phyloP scores from a whole-genome alignment of 2,329 filamentous ascomycete species.

The Trichocomaceae sp. region DNA sequence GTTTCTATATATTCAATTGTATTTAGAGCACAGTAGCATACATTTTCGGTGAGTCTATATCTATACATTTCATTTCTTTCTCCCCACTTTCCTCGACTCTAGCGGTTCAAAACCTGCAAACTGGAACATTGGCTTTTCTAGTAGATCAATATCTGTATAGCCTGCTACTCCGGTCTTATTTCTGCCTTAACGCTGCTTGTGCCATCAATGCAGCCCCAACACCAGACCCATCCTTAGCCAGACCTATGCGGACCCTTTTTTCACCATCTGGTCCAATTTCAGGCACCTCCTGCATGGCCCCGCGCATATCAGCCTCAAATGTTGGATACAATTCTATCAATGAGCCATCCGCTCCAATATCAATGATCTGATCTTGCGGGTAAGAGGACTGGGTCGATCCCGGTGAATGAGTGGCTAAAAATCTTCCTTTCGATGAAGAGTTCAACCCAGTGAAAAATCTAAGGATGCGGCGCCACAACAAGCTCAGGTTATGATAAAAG shows the following conservation, averaged over 20 bases:
- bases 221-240: constrained; percentile 21
- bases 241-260: constrained; percentile 16
- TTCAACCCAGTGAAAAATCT: constrained; percentile 4
- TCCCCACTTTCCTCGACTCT: neutral
- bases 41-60: neutral
- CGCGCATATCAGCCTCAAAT: constrained; percentile 19
- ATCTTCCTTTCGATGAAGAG: neutral
- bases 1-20: neutral
- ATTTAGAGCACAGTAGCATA: neutral
- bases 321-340: constrained; percentile 18
- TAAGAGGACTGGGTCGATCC: neutral
- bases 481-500: neutral
- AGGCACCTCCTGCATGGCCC: constrained; percentile 14
- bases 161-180: neutral
- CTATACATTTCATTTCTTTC: neutral
- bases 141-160: neutral
- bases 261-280: constrained; percentile 14
- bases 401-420: neutral
- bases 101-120: neutral
- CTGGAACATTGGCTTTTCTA: neutral
- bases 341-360: constrained; percentile 19
- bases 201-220: constrained; percentile 21
- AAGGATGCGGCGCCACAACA: constrained; percentile 13
- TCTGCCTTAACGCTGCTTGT: constrained; percentile 13
- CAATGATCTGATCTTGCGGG: constrained; percentile 14